A percentile compares a stretch with the other conserved stretches of the same genome.
phyloP scores from a whole-genome alignment of 768 basidiomycete species.

The Naganishia antarctica region DNA sequence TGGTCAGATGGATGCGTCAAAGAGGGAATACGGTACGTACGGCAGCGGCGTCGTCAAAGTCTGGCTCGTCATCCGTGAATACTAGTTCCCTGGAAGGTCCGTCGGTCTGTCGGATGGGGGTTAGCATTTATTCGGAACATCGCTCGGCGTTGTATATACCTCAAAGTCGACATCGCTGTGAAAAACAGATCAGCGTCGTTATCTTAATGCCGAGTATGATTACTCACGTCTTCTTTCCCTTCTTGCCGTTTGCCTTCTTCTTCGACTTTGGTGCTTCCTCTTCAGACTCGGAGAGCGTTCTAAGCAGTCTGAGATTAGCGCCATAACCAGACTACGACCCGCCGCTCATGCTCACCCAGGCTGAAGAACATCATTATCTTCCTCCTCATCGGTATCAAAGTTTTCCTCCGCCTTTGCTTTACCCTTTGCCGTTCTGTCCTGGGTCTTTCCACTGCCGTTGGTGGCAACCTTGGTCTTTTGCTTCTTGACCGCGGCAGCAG shows the following conservation, averaged over 20 bases:
- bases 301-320: conserved; percentile 27
- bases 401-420: conserved; percentile 39
- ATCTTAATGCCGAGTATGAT: too few relatives aligned
- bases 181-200: neutral
- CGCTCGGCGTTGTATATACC: neutral
- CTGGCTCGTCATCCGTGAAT: conserved; percentile 33
- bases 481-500: conserved; percentile 14
- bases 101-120: neutral
- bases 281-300: conserved; percentile 37
- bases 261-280: conserved; percentile 41
- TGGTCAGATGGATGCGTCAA: neutral
- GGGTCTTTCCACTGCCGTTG: conserved; percentile 28
- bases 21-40: neutral
- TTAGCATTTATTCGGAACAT: neutral
- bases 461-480: conserved; percentile 25
- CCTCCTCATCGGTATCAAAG: conserved; percentile 41
- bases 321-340: neutral
- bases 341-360: conserved; percentile 11
- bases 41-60: conserved; percentile 28
- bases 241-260: conserved; percentile 41
- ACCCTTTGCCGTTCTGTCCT: conserved; percentile 23
- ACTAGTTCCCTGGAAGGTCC: neutral
- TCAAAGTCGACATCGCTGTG: neutral
- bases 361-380: conserved; percentile 20
- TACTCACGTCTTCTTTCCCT: conserved; percentile 39